Evolutionary conservation across 2,329 filamentous ascomycete genomes (phyloP).

Genomic region (Stromatinia cepivora): DNA sequence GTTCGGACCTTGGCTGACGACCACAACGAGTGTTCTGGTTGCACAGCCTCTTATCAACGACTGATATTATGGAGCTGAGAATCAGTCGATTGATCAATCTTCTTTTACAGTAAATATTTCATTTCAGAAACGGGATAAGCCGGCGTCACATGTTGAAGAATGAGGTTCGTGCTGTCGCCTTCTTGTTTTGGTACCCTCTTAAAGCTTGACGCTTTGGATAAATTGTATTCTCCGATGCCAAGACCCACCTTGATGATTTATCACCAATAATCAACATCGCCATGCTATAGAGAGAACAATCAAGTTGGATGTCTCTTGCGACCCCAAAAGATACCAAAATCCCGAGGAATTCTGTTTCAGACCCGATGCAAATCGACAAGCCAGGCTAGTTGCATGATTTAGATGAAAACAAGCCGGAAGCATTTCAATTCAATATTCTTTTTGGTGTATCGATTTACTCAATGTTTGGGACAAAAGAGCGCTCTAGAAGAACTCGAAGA

Average conservation of each 20-base stretch:
- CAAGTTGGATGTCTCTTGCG: not conserved
- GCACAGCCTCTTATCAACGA: slow-evolving; percentile 10
- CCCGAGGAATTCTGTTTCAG: slow-evolving; percentile 8
- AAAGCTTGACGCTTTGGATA: slow-evolving; percentile 2
- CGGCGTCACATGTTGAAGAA: slow-evolving; percentile 14
- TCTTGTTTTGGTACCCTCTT: not conserved
- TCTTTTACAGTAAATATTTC: not conserved
- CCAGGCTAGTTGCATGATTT: slow-evolving; percentile 9
- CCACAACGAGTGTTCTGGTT: slow-evolving; percentile 11
- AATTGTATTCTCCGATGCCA: slow-evolving; percentile 5
- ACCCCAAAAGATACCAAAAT: slow-evolving; percentile 5
- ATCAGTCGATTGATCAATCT: slow-evolving; percentile 7
- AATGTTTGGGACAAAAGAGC: slow-evolving; percentile 6
- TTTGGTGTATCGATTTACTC: not conserved
- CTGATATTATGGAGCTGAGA: slow-evolving; percentile 8
- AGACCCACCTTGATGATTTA: not conserved
- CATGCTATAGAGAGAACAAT: not conserved
- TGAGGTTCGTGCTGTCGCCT: not conserved
- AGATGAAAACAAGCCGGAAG: slow-evolving; percentile 24
- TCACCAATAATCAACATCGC: slow-evolving; percentile 13
- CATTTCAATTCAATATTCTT: slow-evolving; percentile 13
- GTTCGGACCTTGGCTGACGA: slow-evolving; percentile 9
- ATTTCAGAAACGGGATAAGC: slow-evolving; percentile 6
- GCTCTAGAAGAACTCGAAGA: slow-evolving; percentile 5
- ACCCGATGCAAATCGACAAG: not conserved